Percentiles rank a stretch among this genome's conserved stretches.
These are phyloP conservation scores for Sporothrix inflata DNA, from an alignment of 2,329 filamentous ascomycete species.

Conservation along the genomic window DNA sequence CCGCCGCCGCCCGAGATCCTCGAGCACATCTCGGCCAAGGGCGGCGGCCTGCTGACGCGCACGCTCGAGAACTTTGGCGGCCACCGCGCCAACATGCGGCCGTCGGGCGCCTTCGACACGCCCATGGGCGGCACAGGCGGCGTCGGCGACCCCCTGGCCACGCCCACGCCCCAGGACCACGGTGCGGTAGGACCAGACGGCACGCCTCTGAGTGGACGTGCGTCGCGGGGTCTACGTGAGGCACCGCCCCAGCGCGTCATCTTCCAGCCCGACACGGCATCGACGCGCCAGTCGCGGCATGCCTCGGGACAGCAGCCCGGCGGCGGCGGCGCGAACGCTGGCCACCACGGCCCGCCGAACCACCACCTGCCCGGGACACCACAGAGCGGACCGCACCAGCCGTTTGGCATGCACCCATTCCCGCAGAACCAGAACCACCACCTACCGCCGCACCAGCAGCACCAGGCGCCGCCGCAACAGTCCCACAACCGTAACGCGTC, in stretches of 20 bases:
- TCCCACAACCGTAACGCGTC: conserved; percentile 48
- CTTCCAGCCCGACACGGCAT: conserved; percentile 77
- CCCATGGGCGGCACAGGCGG: conserved; percentile 44
- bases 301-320: conserved; percentile 52
- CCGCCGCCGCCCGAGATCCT: conserved; percentile 87
- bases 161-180: conserved; percentile 56
- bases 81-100: conserved; percentile 44
- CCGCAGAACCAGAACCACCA: conserved; percentile 21
- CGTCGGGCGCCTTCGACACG: conserved; percentile 41
- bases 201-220: conserved; percentile 57
- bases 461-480: conserved; percentile 30
- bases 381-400: conserved; percentile 36
- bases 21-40: conserved; percentile 84
- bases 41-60: conserved; percentile 75
- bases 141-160: conserved; percentile 57
- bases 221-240: conserved; percentile 71
- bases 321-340: conserved; percentile 35
- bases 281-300: conserved; percentile 66
- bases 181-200: conserved; percentile 47
- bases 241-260: conserved; percentile 83
- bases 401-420: conserved; percentile 30
- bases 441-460: conserved; percentile 6
- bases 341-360: conserved; percentile 34
- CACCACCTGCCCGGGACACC: conserved; percentile 28
- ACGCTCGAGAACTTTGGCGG: conserved; percentile 72